Percentiles rank a stretch among this genome's conserved stretches.
Evolutionary conservation across 179 eudicot genomes (phyloP).

Genomic region (Drosera spatulata): DNA sequence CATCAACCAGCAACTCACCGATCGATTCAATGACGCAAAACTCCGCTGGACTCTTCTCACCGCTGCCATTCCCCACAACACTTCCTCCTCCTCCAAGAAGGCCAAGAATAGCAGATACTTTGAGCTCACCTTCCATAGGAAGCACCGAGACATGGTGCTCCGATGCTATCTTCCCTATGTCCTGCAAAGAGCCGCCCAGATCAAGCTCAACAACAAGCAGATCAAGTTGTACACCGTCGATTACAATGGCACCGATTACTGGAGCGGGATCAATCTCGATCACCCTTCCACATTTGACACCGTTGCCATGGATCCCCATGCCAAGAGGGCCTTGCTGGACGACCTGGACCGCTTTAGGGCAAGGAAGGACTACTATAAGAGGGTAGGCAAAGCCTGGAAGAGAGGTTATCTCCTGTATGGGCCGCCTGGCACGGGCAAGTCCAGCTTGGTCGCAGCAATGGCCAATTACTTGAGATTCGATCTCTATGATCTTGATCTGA

Average conservation of each 20-base stretch:
- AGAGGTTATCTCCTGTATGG: too few species aligned
- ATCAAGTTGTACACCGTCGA: constrained; percentile 35
- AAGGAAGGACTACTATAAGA: constrained; percentile 8
- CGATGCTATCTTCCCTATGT: constrained; percentile 17
- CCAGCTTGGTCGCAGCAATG: too few species aligned
- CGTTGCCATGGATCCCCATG: constrained; percentile 1
- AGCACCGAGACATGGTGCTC: constrained; percentile 19
- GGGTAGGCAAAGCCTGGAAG: constrained; percentile 14
- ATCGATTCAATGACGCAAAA: constrained; percentile 12
- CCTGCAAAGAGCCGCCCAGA: constrained; percentile 12
- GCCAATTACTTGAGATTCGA: too few species aligned
- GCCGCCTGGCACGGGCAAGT: too few species aligned
- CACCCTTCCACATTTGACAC: constrained; percentile 26
- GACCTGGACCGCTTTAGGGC: constrained; percentile 3
- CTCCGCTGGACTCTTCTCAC: constrained; percentile 19
- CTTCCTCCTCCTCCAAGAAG: not conserved
- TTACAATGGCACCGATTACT: constrained; percentile 16
- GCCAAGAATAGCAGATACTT: constrained; percentile 16
- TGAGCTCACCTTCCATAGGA: constrained; percentile 30
- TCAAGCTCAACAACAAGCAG: constrained; percentile 18
- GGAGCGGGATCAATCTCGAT: constrained; percentile 31
- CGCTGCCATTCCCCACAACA: not conserved
- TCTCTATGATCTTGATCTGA: not conserved
- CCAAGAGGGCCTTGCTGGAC: constrained; percentile 2
- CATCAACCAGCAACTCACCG: constrained; percentile 27